These are phyloP conservation scores for Andrographis paniculata DNA, from an alignment of 305 asterid genomes.

Conservation along the genomic window DNA sequence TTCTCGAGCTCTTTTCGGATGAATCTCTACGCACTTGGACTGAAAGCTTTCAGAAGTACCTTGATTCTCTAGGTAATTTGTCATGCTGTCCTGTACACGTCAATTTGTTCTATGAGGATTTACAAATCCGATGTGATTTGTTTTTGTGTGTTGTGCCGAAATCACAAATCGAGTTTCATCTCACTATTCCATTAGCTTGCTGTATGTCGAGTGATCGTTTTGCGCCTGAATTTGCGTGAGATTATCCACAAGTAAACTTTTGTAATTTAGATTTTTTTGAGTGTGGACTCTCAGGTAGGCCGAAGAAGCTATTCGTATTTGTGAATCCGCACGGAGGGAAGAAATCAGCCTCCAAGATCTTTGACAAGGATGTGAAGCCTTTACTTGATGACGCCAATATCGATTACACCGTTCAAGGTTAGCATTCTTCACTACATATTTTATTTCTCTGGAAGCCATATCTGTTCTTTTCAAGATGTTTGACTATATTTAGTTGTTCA, in stretches of 20 bases:
- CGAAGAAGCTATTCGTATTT: slow-evolving; percentile 63
- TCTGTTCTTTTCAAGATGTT: slow-evolving; percentile 11
- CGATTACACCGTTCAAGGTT: slow-evolving; percentile 62
- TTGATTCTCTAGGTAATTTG: slow-evolving; percentile 57
- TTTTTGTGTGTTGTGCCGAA: too few relatives aligned
- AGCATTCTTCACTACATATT: not conserved
- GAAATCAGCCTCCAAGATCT: slow-evolving; percentile 62
- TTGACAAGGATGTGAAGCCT: slow-evolving; percentile 63
- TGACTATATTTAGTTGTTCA: slow-evolving; percentile 11
- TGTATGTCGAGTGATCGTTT: too few relatives aligned
- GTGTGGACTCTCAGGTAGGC: slow-evolving; percentile 57
- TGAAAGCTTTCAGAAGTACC: slow-evolving; percentile 41
- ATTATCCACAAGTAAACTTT: not conserved
- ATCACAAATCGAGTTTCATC: too few relatives aligned
- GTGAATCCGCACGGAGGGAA: slow-evolving; percentile 94
- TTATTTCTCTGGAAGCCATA: not conserved
- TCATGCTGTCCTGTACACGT: too few relatives aligned
- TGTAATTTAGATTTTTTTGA: slow-evolving; percentile 8
- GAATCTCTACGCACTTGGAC: slow-evolving; percentile 53
- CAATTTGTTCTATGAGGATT: not conserved
- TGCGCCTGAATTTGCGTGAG: too few relatives aligned
- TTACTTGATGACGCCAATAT: slow-evolving; percentile 77
- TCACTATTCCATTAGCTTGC: too few relatives aligned
- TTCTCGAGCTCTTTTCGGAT: slow-evolving; percentile 43
- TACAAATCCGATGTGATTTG: slow-evolving; percentile 1